Evolutionary conservation across 148 eudicot genomes (phyloP).

Genomic region (Rhododendron griersonianum): DNA sequence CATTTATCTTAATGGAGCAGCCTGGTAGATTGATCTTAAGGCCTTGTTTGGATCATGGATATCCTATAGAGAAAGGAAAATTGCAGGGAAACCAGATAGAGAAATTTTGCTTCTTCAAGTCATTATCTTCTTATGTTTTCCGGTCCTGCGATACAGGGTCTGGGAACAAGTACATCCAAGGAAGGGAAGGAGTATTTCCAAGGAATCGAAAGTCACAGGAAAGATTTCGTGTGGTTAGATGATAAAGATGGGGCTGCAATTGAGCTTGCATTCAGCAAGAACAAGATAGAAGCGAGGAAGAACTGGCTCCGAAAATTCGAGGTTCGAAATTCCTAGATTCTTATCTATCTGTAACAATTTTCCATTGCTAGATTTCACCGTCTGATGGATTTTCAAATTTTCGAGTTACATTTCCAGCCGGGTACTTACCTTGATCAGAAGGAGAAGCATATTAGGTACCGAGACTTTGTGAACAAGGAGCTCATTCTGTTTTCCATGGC

Average conservation of each 20-base stretch:
- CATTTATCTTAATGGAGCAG: not conserved
- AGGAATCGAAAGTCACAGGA: constrained; percentile 58
- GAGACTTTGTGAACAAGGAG: constrained; percentile 93
- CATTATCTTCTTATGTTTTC: too few relatives aligned
- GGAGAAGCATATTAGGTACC: constrained; percentile 59
- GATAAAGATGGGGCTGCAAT: constrained; percentile 79
- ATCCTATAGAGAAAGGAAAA: too few relatives aligned
- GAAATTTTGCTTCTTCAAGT: too few relatives aligned
- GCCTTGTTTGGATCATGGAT: too few relatives aligned
- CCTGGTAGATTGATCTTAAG: too few relatives aligned
- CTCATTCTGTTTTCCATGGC: constrained; percentile 84
- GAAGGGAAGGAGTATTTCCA: constrained; percentile 84
- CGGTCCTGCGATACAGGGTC: constrained; percentile 43
- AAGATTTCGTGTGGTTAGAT: constrained; percentile 66
- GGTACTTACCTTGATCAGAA: constrained; percentile 66
- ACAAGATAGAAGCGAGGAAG: constrained; percentile 92
- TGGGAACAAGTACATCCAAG: constrained; percentile 81
- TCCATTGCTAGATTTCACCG: too few relatives aligned
- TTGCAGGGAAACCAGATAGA: too few relatives aligned
- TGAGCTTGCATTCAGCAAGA: constrained; percentile 95
- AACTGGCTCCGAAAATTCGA: constrained; percentile 81
- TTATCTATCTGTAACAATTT: not conserved
- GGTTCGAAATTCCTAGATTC: constrained; percentile 31
- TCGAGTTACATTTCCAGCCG: constrained; percentile 27
- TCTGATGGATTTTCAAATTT: too few relatives aligned